Evolutionary conservation across 2,329 filamentous ascomycete genomes (phyloP).

Genomic region (Neonectria coccinea): DNA sequence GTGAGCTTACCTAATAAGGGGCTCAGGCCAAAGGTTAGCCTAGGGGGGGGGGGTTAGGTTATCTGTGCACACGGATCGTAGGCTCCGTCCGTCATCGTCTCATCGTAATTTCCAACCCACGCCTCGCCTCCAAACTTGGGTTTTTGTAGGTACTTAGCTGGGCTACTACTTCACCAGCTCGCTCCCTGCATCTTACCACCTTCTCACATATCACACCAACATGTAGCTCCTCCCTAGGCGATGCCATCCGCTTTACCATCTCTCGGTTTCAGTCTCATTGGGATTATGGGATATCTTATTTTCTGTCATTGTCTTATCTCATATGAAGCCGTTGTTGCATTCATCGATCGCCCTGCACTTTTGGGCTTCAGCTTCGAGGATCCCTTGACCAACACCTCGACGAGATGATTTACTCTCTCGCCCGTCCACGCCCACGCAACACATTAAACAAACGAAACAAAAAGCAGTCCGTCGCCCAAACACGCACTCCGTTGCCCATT

Average conservation of each 20-base stretch:
- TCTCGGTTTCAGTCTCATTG: background rate
- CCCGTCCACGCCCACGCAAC: conserved; percentile 10
- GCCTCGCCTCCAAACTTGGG: conserved; percentile 27
- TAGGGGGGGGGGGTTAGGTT: too few relatives aligned
- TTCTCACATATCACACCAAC: background rate
- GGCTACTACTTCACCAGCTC: conserved; percentile 6
- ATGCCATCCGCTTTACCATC: background rate
- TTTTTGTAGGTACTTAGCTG: conserved; percentile 9
- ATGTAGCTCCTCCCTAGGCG: background rate
- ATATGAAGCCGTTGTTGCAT: conserved; percentile 17
- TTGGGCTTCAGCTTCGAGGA: background rate
- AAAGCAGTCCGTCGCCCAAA: conserved; percentile 17
- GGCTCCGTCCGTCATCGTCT: conserved; percentile 28
- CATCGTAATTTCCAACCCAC: conserved; percentile 35
- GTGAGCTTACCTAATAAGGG: too few relatives aligned
- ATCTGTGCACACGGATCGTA: too few relatives aligned
- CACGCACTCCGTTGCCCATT: conserved; percentile 14
- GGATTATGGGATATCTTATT: background rate
- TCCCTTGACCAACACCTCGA: conserved; percentile 14
- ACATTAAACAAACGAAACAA: conserved; percentile 27
- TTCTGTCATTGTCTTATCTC: conserved; percentile 20
- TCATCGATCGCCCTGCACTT: conserved; percentile 1
- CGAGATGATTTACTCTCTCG: conserved; percentile 5
- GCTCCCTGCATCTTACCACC: conserved; percentile 2
- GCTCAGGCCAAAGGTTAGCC: too few relatives aligned